Conservation (phyloP, 306 rosid genomes). For the Fagus crenata region DNA sequence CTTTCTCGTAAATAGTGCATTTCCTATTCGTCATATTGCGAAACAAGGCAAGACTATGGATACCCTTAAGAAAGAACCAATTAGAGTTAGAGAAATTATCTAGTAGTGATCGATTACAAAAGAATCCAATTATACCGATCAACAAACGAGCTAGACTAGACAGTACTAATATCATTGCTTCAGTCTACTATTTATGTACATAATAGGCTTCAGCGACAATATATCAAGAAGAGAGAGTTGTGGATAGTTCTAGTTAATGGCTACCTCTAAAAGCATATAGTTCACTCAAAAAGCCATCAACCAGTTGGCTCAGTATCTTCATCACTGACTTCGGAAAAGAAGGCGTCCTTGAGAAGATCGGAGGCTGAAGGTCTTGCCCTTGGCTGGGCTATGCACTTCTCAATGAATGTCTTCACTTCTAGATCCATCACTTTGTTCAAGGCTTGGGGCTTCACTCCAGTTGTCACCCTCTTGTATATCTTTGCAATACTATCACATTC, state of each 20-base stretch:
- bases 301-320: conserved; percentile 34
- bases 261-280: not conserved
- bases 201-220: conserved; percentile 6
- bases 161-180: not conserved
- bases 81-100: not conserved
- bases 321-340: conserved; percentile 60
- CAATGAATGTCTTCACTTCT: conserved; percentile 73
- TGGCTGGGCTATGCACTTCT: conserved; percentile 79
- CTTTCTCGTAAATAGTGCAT: not conserved
- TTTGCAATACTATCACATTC: conserved; percentile 83
- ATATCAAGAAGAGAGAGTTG: conserved; percentile 15
- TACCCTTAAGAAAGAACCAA: not conserved
- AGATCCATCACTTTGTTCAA: conserved; percentile 57
- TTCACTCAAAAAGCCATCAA: conserved; percentile 24
- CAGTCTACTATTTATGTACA: conserved; percentile 6
- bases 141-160: not conserved
- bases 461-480: conserved; percentile 81
- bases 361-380: conserved; percentile 89
- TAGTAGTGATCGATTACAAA: not conserved
- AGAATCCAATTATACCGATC: not conserved
- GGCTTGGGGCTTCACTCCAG: conserved; percentile 69
- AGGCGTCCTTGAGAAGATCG: conserved; percentile 80
- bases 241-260: not conserved
- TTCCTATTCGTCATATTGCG: not conserved
- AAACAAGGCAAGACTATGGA: not conserved